Conservation (phyloP, 2,329 filamentous ascomycete genomes). For the Piedraia hortae region DNA sequence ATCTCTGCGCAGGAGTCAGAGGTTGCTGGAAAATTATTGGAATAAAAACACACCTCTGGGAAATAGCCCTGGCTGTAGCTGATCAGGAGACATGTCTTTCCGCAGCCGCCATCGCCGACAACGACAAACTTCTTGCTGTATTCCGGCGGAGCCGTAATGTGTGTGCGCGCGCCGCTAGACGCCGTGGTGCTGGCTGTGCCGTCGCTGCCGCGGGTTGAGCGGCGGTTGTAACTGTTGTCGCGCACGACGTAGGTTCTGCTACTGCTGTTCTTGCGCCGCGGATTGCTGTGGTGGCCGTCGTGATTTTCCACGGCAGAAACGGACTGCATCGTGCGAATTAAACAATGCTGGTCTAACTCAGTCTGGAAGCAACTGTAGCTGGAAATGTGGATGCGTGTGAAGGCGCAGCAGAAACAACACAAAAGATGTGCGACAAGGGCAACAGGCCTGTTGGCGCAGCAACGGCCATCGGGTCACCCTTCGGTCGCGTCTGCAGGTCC, state of each 20-base stretch:
- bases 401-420: too few relatives aligned
- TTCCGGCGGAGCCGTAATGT: conserved; percentile 66
- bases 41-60: conserved; percentile 45
- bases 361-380: too few relatives aligned
- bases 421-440: too few relatives aligned
- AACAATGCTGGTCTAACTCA: too few relatives aligned
- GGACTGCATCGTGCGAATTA: conserved; percentile 7
- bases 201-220: conserved; percentile 37
- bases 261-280: conserved; percentile 26
- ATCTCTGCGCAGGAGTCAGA: conserved; percentile 42
- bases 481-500: too few relatives aligned
- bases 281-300: conserved; percentile 29
- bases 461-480: too few relatives aligned
- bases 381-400: too few relatives aligned
- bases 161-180: conserved; percentile 51
- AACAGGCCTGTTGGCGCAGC: too few relatives aligned
- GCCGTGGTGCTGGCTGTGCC: conserved; percentile 64
- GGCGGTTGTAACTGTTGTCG: conserved; percentile 10
- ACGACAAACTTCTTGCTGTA: conserved; percentile 99
- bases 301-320: conserved; percentile 18
- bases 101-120: conserved; percentile 89
- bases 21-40: not conserved
- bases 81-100: conserved; percentile 94
- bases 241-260: conserved; percentile 11
- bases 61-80: conserved; percentile 98